Percentiles rank a stretch among this genome's conserved stretches.
Evolutionary conservation across 768 basidiomycete species (phyloP).

Genomic region (Boletus rufocinnamomeus): DNA sequence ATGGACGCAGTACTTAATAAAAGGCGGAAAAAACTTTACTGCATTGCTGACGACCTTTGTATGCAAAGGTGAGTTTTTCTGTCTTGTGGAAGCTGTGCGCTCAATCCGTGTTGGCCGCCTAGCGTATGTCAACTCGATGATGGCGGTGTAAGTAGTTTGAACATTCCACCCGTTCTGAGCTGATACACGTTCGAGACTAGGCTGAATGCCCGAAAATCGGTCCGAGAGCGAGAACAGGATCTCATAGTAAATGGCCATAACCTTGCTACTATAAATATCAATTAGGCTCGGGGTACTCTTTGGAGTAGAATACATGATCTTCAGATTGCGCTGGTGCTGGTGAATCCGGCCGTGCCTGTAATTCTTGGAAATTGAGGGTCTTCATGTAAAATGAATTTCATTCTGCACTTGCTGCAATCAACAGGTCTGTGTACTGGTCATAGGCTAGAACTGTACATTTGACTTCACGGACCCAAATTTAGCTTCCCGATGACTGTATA

Average conservation of each 20-base stretch:
- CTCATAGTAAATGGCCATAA: neutral
- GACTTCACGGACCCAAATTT: no score
- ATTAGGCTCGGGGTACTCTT: constrained; percentile 35
- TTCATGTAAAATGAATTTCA: no score
- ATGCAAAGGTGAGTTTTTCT: constrained; percentile 3
- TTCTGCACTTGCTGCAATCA: neutral
- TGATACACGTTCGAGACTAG: neutral
- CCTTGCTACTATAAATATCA: constrained; percentile 7
- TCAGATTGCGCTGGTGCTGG: no score
- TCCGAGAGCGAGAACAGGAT: constrained; percentile 6
- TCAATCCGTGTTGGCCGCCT: neutral
- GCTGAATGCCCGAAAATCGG: constrained; percentile 13
- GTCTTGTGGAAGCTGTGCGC: neutral
- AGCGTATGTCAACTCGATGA: constrained; percentile 19
- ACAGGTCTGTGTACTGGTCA: neutral
- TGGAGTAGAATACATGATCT: no score
- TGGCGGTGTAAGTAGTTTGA: constrained; percentile 11
- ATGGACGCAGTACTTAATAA: neutral
- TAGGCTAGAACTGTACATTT: neutral
- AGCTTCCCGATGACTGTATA: no score
- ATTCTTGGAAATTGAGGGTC: no score
- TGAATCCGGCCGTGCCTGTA: no score
- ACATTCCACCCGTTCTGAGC: neutral
- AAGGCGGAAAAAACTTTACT: neutral
- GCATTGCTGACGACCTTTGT: constrained; percentile 5